These are phyloP conservation scores for Scheffersomyces titani DNA, from an alignment of 1,139 yeast species.

Conservation along the genomic window DNA sequence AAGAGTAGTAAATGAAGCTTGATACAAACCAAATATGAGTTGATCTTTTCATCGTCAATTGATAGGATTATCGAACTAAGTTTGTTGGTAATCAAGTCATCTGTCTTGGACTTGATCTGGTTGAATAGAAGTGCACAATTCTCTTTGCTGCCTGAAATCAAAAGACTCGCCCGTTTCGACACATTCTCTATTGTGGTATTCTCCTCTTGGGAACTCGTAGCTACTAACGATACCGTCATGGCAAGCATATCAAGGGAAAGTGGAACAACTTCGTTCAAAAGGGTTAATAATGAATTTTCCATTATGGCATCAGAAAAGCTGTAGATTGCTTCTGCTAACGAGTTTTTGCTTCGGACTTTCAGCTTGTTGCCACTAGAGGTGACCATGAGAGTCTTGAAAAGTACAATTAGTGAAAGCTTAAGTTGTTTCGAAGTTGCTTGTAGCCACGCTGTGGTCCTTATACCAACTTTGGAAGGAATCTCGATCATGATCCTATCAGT, in stretches of 20 bases:
- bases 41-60: slow-evolving; percentile 35
- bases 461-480: background rate
- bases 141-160: background rate
- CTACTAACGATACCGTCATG: slow-evolving; percentile 13
- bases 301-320: slow-evolving; percentile 24
- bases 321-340: slow-evolving; percentile 23
- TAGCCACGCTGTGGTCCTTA: slow-evolving; percentile 61
- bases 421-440: slow-evolving; percentile 65
- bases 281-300: slow-evolving; percentile 32
- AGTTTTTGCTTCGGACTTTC: slow-evolving; percentile 24
- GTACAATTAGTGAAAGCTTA: slow-evolving; percentile 41
- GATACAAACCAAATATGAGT: slow-evolving; percentile 27
- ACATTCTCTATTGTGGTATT: slow-evolving; percentile 1
- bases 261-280: slow-evolving; percentile 32
- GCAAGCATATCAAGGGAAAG: slow-evolving; percentile 33
- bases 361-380: slow-evolving; percentile 9
- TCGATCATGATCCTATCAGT: slow-evolving; percentile 5
- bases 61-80: slow-evolving; percentile 25
- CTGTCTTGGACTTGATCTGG: slow-evolving; percentile 19
- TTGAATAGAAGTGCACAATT: slow-evolving; percentile 8
- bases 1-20: slow-evolving; percentile 30
- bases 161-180: background rate
- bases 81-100: slow-evolving; percentile 27
- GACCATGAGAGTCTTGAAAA: slow-evolving; percentile 27
- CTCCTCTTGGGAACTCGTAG: slow-evolving; percentile 4